Evolutionary conservation across 441 rosid genomes (phyloP), one percentile per base, ranked within the genome.

Genomic region (Aleurites moluccanus): DNA sequence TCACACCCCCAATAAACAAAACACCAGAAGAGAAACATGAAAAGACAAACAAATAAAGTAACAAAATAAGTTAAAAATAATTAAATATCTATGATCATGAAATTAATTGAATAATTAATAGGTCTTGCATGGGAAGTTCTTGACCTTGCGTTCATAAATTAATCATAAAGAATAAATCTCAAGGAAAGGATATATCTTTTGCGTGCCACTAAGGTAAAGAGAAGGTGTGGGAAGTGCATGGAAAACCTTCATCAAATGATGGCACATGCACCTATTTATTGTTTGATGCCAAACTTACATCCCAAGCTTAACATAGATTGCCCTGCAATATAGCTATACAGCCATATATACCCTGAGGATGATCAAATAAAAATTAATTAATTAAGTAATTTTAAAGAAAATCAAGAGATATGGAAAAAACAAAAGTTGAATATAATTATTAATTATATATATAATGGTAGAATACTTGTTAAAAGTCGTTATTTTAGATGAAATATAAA

Each of bases 141-240:
- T 78, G 77, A 69, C 23, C 73, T 44, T 44, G 72, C 50, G 64
- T 55, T 55, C 68, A 61, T 73, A 8, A 38, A 64, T 64, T 62
- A 23, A 38, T 6, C 40, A 38, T 38, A 6, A 38, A 38, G 40
- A 6, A 38, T 38, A 67, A 82, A 82, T 76, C 38, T 81, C 70
- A 80, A 80, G 78, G 45, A 78, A 81, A 75, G 82, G 76, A 78
- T 76, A 72, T 76, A 28, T 78, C 84, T 80, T 81, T 85, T 83
- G 86, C 83, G 81, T 80, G 80, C 81, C 86, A 77, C 76, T 80
- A 65, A 38, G 80, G 80, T 78, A 83, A 85, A 80, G 86, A 59
- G 71, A 67, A 61, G 47, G 10, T 25, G 50, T 52, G 56, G 66
- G 61, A 61, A 63, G 67, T 47, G 73, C 71, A 45, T 45, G 20